Conservation (phyloP, 2,329 filamentous ascomycete genomes). For the Akanthomyces dipterigenus region DNA sequence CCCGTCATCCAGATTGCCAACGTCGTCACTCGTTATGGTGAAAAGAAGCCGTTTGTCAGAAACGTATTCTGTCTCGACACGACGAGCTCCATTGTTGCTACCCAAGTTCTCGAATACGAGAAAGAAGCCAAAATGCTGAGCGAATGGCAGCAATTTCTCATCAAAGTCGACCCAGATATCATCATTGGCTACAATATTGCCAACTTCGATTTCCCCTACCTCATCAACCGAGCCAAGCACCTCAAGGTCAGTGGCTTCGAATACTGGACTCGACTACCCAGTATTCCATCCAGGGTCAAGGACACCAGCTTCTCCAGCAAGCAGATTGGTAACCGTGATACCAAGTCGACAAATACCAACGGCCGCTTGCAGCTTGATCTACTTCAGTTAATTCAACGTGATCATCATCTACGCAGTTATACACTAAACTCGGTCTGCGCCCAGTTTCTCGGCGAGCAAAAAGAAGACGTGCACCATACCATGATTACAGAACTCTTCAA, state of each 20-base stretch:
- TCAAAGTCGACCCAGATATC: constrained; percentile 89
- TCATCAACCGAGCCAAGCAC: constrained; percentile 80
- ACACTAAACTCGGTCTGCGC: constrained; percentile 94
- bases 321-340: constrained; percentile 95
- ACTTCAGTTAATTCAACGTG: constrained; percentile 88
- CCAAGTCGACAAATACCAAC: constrained; percentile 89
- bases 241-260: constrained; percentile 76
- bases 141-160: constrained; percentile 83
- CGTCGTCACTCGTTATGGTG: constrained; percentile 88
- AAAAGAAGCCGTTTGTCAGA: constrained; percentile 88
- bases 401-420: constrained; percentile 92
- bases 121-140: constrained; percentile 85
- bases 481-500: constrained; percentile 99
- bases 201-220: constrained; percentile 97
- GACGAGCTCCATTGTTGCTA: constrained; percentile 90
- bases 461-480: constrained; percentile 96
- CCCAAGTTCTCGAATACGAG: constrained; percentile 78
- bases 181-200: constrained; percentile 98
- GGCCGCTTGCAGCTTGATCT: constrained; percentile 89
- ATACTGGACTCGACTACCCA: constrained; percentile 76
- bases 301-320: constrained; percentile 91
- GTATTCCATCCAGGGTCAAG: constrained; percentile 62
- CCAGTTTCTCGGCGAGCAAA: constrained; percentile 93
- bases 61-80: constrained; percentile 95
- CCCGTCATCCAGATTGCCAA: constrained; percentile 98